phyloP scores from a whole-genome alignment of 129 eudicot species.

The Kitagawia praeruptora region DNA sequence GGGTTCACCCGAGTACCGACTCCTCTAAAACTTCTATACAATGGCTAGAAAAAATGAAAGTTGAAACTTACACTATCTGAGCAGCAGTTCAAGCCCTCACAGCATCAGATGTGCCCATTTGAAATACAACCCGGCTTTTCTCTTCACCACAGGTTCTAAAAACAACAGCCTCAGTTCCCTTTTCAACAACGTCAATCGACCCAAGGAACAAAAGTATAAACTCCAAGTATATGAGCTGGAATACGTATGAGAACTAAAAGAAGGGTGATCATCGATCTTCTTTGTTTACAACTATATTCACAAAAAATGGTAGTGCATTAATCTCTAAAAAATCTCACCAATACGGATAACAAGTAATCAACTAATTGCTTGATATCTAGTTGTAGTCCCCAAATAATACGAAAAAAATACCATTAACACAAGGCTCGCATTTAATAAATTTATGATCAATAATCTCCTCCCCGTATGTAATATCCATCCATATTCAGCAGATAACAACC shows the following conservation, averaged over 20 bases:
- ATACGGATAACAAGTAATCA: too few relatives aligned
- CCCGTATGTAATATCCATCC: slow-evolving; percentile 87
- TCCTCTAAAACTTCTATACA: neutral
- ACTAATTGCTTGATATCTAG: too few relatives aligned
- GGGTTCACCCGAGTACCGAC: neutral
- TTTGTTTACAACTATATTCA: neutral
- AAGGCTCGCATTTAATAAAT: slow-evolving; percentile 71
- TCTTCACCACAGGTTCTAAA: slow-evolving; percentile 82
- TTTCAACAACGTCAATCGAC: slow-evolving; percentile 66
- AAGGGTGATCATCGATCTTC: neutral
- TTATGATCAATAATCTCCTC: slow-evolving; percentile 97
- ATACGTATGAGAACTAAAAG: neutral
- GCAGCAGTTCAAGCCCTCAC: slow-evolving; percentile 84
- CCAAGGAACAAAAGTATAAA: slow-evolving; percentile 31
- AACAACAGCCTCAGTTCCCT: slow-evolving; percentile 64
- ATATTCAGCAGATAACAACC: slow-evolving; percentile 70
- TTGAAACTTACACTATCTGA: slow-evolving; percentile 57
- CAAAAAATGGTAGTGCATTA: too few relatives aligned
- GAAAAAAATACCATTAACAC: slow-evolving; percentile 37
- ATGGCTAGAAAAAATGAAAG: neutral
- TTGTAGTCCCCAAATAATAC: too few relatives aligned
- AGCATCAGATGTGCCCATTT: slow-evolving; percentile 90
- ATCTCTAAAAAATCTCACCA: too few relatives aligned
- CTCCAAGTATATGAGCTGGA: neutral
- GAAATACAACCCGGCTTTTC: slow-evolving; percentile 66